A percentile compares a stretch with the other conserved stretches of the same genome.
Conservation (phyloP, 2,329 filamentous ascomycete species). For the Aspergillus fructus region DNA sequence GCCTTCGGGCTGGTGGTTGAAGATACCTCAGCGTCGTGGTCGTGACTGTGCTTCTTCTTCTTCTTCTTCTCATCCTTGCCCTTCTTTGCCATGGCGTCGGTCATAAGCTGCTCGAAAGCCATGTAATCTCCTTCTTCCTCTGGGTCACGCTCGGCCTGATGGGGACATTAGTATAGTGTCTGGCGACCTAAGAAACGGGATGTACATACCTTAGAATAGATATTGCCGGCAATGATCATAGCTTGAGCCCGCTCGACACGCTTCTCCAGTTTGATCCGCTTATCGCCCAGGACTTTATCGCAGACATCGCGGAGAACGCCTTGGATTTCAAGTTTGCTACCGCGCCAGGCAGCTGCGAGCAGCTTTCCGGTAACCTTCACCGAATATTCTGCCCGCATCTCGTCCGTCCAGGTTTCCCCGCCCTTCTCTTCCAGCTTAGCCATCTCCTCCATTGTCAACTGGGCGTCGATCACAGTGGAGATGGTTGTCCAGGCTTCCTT, state of each 20-base stretch:
- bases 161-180: slow-evolving; percentile 11
- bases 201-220: slow-evolving; percentile 73
- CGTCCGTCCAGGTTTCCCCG: slow-evolving; percentile 97
- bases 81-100: slow-evolving; percentile 94
- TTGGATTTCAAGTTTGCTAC: slow-evolving; percentile 97
- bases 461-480: slow-evolving; percentile 90
- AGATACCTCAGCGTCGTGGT: slow-evolving; percentile 9
- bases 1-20: slow-evolving; percentile 7
- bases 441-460: slow-evolving; percentile 99
- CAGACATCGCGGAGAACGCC: slow-evolving; percentile 92
- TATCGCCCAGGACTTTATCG: slow-evolving; percentile 78
- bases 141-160: slow-evolving; percentile 80
- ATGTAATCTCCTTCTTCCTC: slow-evolving; percentile 99
- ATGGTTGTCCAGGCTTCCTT: slow-evolving; percentile 99
- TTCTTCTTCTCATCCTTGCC: slow-evolving; percentile 75
- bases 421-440: slow-evolving; percentile 91
- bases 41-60: slow-evolving; percentile 44
- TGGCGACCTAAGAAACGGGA: neutral
- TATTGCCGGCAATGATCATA: slow-evolving; percentile 81
- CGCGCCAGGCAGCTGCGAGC: slow-evolving; percentile 91
- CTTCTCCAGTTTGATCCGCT: slow-evolving; percentile 78
- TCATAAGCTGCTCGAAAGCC: slow-evolving; percentile 96
- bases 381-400: slow-evolving; percentile 94
- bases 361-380: slow-evolving; percentile 97
- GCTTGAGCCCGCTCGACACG: slow-evolving; percentile 88